Percentiles rank a stretch among this genome's conserved stretches.
Evolutionary conservation across 139 green algal species (phyloP).

Genomic region (Chlamydomonas sphaeroides): DNA sequence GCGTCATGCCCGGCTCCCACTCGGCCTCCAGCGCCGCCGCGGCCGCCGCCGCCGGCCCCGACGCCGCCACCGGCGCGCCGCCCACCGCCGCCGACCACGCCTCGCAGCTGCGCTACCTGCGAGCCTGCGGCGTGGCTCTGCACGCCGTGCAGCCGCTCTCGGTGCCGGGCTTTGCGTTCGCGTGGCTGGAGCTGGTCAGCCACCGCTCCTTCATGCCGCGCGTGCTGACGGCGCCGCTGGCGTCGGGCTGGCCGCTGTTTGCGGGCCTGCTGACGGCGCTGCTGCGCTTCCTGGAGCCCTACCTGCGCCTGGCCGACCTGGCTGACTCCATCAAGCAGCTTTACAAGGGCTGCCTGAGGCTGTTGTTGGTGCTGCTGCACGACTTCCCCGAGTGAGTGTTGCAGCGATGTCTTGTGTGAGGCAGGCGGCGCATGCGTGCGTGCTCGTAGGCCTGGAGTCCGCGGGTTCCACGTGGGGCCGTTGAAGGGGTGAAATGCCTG

Average conservation of each 20-base stretch:
- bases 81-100: slow-evolving; percentile 16
- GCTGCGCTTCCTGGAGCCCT: slow-evolving; percentile 97
- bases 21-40: slow-evolving; percentile 9
- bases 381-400: slow-evolving; percentile 93
- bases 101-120: slow-evolving; percentile 40
- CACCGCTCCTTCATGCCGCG: slow-evolving; percentile 94
- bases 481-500: too few species aligned
- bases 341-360: slow-evolving; percentile 95
- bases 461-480: too few species aligned
- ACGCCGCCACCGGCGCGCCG: not conserved
- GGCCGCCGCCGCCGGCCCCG: not conserved
- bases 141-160: slow-evolving; percentile 84
- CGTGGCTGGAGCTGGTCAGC: slow-evolving; percentile 94
- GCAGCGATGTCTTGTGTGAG: too few species aligned
- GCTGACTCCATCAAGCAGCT: slow-evolving; percentile 81
- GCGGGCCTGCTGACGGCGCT: slow-evolving; percentile 72
- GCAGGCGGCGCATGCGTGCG: too few species aligned
- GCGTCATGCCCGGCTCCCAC: slow-evolving; percentile 14
- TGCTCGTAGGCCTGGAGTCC: too few species aligned
- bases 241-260: slow-evolving; percentile 45
- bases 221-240: slow-evolving; percentile 78
- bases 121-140: slow-evolving; percentile 59
- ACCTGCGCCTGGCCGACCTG: slow-evolving; percentile 91
- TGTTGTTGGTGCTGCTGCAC: slow-evolving; percentile 98
- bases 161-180: slow-evolving; percentile 94